These are phyloP conservation scores for Fusarium sp. DNA, from an alignment of 2,329 filamentous ascomycete genomes.

Conservation along the genomic window DNA sequence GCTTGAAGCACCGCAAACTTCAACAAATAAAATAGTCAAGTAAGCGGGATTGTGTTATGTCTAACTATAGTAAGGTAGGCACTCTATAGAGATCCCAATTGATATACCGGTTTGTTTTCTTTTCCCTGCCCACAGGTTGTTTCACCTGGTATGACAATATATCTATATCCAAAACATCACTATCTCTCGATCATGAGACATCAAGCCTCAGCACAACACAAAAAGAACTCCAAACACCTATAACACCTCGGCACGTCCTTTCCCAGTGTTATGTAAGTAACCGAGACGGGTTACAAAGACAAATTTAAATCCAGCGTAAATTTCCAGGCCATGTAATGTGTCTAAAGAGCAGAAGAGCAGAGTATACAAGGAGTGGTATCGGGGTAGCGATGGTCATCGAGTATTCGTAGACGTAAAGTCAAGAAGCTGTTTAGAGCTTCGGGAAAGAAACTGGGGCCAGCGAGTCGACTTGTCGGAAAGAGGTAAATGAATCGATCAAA, in stretches of 20 bases:
- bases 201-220: conserved; percentile 19
- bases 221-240: conserved; percentile 37
- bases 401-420: conserved; percentile 29
- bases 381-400: conserved; percentile 30
- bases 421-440: conserved; percentile 13
- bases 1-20: conserved; percentile 14
- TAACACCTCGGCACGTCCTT: conserved; percentile 33
- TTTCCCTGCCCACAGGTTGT: conserved; percentile 8
- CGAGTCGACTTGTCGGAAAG: background rate
- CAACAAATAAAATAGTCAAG: background rate
- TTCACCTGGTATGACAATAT: conserved; percentile 1
- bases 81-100: conserved; percentile 10
- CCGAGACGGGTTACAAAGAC: conserved; percentile 26
- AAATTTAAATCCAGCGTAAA: conserved; percentile 37
- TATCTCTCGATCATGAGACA: conserved; percentile 4
- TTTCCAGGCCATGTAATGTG: conserved; percentile 39
- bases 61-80: background rate
- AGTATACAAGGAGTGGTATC: conserved; percentile 41
- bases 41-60: conserved; percentile 1
- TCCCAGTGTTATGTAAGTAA: conserved; percentile 11
- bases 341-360: conserved; percentile 28
- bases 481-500: background rate
- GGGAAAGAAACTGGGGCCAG: conserved; percentile 5
- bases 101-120: conserved; percentile 10
- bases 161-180: conserved; percentile 10